Conservation (phyloP, 176 grass and related monocot genomes). For the Carex littledalei region DNA sequence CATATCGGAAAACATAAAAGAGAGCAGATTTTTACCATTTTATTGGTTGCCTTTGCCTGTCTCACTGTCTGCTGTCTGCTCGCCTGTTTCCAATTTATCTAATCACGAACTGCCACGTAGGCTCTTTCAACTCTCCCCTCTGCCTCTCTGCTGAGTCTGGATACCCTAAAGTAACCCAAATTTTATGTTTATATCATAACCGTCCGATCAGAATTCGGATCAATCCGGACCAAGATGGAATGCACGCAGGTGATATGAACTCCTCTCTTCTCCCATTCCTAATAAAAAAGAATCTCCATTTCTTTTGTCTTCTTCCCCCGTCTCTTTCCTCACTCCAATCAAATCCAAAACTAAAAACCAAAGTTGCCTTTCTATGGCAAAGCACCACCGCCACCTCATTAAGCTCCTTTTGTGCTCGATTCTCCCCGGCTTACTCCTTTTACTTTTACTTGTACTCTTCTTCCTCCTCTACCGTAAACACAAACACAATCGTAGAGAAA, state of each 20-base stretch:
- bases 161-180: too few species aligned
- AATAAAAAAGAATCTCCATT: background rate
- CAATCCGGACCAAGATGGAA: too few species aligned
- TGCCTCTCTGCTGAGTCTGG: too few species aligned
- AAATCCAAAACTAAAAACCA: conserved; percentile 13
- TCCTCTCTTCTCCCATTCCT: background rate
- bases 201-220: too few species aligned
- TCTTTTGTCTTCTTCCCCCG: conserved; percentile 13
- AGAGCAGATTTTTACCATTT: background rate
- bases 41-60: background rate
- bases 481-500: background rate
- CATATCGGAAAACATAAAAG: background rate
- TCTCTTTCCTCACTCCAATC: conserved; percentile 8
- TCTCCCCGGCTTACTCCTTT: background rate
- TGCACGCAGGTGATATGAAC: too few species aligned
- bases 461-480: background rate
- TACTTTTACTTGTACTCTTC: background rate
- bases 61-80: background rate
- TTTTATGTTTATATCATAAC: too few species aligned
- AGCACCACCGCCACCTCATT: conserved; percentile 12
- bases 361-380: conserved; percentile 28
- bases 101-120: conserved; percentile 4
- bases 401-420: conserved; percentile 23
- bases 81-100: background rate
- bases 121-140: background rate